These are phyloP conservation scores for Dillenia suffruticosa DNA, from an alignment of 164 flowering plant species.

Conservation along the genomic window DNA sequence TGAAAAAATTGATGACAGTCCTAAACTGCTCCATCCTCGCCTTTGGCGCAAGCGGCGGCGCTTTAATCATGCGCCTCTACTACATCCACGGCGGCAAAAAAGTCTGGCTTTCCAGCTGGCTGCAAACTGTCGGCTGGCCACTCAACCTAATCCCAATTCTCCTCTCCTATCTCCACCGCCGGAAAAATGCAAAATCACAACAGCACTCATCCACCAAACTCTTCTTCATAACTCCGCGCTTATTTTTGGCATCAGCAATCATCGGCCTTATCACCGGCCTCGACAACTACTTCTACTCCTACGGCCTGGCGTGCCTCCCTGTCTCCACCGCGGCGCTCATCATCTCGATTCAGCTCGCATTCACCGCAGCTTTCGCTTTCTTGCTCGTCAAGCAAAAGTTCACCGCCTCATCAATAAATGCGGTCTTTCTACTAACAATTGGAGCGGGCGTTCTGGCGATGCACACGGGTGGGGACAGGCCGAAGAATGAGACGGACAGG, in stretches of 20 bases:
- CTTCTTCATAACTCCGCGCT: conserved; percentile 18
- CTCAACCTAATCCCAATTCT: conserved; percentile 40
- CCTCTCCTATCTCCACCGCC: conserved; percentile 22
- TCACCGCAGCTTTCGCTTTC: conserved; percentile 47
- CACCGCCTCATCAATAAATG: conserved; percentile 41
- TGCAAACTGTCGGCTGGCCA: conserved; percentile 54
- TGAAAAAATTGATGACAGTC: conserved; percentile 8
- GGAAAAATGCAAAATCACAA: background rate
- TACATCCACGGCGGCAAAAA: conserved; percentile 56
- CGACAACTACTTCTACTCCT: conserved; percentile 46
- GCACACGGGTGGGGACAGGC: conserved; percentile 29
- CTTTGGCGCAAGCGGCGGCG: conserved; percentile 49
- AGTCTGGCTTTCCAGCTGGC: conserved; percentile 48
- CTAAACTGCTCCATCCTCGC: conserved; percentile 28
- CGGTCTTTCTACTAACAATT: conserved; percentile 36
- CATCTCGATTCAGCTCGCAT: conserved; percentile 45
- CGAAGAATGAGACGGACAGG: conserved; percentile 18
- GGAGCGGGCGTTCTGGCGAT: conserved; percentile 44
- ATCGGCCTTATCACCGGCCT: conserved; percentile 44
- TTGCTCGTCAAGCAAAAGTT: conserved; percentile 48
- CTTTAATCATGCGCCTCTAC: conserved; percentile 51
- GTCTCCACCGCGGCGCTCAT: conserved; percentile 50
- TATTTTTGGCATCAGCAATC: conserved; percentile 26
- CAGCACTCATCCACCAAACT: conserved; percentile 6
- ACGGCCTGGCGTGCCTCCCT: conserved; percentile 41